Evolutionary conservation across 495 filamentous ascomycete genomes (phyloP), one percentile per base, ranked within the genome.

Genomic region (Lasiosphaeris hirsuta): DNA sequence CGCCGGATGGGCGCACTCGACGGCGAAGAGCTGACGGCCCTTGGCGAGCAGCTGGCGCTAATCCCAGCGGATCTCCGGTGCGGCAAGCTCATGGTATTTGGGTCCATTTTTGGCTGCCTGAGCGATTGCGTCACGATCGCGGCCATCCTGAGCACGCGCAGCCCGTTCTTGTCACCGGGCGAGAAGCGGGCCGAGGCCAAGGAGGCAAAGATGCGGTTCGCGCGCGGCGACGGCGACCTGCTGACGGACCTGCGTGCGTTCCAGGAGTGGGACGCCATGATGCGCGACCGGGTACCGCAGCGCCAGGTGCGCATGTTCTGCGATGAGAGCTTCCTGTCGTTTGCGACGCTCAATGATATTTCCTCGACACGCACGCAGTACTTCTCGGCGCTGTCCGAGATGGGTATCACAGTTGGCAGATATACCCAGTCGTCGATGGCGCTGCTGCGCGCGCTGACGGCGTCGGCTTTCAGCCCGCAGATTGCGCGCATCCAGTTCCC

Each of bases 21-120:
- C 57, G 88, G 87, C 34, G 83, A 90, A 51, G 84, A 89, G 56
- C 76, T 98, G 40, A 97, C 94, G 0, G 91, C 91, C 0, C 84
- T 98, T 1, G 94, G 94, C 39, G 82, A 88, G 44, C 93, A 97
- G 72, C 75, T 98, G 9, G 85, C 92, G 38, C 88, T 95, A 86
- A 96, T 98, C 40, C 94, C 94, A 3, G 91, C 95, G 1, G 94
- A 98, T 60, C 76, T 98, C 23, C 85, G 95, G 10, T 96, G 90
- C 69, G 88, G 88, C 15, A 98, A 98, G 71, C 82, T 98, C 7
- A 89, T 98, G 83, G 90, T 98, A 13, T 96, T 95, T 62, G 95
- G 94, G 13, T 88, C 90, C 1, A 93, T 91, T 42, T 97, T 98
- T 65, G 87, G 88, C 15, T 96, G 91, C 62, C 84, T 97, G 13